Conservation (phyloP, 345 rosid species). For the Gossypium herbaceum region DNA sequence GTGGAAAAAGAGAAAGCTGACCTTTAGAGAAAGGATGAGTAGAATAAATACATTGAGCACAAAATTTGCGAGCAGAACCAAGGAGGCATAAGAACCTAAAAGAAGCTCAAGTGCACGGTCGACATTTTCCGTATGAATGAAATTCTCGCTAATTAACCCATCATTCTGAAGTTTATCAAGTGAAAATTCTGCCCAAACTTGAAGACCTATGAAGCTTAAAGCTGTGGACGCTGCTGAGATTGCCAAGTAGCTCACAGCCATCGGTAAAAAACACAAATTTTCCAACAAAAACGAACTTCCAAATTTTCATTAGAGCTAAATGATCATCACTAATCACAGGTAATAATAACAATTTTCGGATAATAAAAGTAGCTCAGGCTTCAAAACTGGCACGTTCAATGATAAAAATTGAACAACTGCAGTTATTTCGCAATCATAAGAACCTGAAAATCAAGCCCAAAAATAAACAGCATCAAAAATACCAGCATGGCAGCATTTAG, state of each 20-base stretch:
- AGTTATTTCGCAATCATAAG: background rate
- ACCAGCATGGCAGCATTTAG: background rate
- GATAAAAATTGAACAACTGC: background rate
- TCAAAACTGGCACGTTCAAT: background rate
- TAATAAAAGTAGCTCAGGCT: slow-evolving; percentile 10
- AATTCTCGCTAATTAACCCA: slow-evolving; percentile 46
- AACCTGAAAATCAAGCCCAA: slow-evolving; percentile 12
- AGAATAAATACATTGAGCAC: slow-evolving; percentile 70
- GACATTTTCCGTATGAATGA: slow-evolving; percentile 43
- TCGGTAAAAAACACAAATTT: slow-evolving; percentile 34
- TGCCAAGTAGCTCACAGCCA: slow-evolving; percentile 68
- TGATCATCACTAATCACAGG: slow-evolving; percentile 29
- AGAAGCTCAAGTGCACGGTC: slow-evolving; percentile 55
- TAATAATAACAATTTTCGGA: slow-evolving; percentile 10
- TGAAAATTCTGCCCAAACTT: slow-evolving; percentile 68
- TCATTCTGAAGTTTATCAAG: slow-evolving; percentile 48
- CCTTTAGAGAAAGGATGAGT: slow-evolving; percentile 80
- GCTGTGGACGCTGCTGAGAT: slow-evolving; percentile 60
- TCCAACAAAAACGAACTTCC: slow-evolving; percentile 34
- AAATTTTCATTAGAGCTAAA: slow-evolving; percentile 36
- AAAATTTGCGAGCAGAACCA: slow-evolving; percentile 65
- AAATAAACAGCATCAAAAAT: background rate
- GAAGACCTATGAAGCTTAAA: slow-evolving; percentile 70
- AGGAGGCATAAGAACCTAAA: slow-evolving; percentile 60
- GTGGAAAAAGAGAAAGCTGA: slow-evolving; percentile 23